Base-by-base conservation (phyloP, 805 yeast genomes). In the Zygosaccharomyces kombuchaensis region DNA sequence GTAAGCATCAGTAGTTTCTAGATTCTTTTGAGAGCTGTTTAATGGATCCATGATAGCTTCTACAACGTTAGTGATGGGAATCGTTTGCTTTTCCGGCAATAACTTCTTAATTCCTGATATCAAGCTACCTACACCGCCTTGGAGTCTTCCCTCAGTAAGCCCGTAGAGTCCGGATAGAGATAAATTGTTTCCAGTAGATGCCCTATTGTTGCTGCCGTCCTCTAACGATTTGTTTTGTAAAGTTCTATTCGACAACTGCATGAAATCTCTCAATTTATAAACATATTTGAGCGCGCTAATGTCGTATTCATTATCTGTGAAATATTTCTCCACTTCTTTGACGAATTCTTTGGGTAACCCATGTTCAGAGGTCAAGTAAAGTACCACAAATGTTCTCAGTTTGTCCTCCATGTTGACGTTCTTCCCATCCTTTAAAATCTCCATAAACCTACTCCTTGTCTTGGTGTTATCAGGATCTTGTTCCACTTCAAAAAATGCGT, bases 401-500 rank as follows among this genome's bases (percentile, higher is more conserved):
- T 91, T 93, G 66, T 93, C 98, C 36, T 82, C 78, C 48, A 81
- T 75, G 50, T 85, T 84, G 23, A 82, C 71, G 40, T 74, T 75
- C 22, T 81, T 72, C 2, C 65, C 68, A 32, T 74, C 71, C 21
- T 72, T 70, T 47, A 86, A 66, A 21, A 84, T 71, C 10, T 79
- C 84, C 52, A 77, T 69, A 64, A 78, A 93, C 61, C 73, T 79
- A 43, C 63, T 72, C 66, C 76, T 73, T 70, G 78, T 54, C 42
- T 72, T 73, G 3, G 63, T 41, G 44, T 66, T 68, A 65, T 83
- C 83, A 47, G 72, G 75, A 45, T 81, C 78, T 62, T 91, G 97
- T 68, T 93, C 99, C 50, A 93, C 81, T 68, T 93, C 98, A 65
- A 91, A 93, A 56, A 90, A 85, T 45, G 89, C 81, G 59, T 95